Conservation (phyloP, 1,284 basidiomycete genomes). For the Puccinia novopanici region DNA sequence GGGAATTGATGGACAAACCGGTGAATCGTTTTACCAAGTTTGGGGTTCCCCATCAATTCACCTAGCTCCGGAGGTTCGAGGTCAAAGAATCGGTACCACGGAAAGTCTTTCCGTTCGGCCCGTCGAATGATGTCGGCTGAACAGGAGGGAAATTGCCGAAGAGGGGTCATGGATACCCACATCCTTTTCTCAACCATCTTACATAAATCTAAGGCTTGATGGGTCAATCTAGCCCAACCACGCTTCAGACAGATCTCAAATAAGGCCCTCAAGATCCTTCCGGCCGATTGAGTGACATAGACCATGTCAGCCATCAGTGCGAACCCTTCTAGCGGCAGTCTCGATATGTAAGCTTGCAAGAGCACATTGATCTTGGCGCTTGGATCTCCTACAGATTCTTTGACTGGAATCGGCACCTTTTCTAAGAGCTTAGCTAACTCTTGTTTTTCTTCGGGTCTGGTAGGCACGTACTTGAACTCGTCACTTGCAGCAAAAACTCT, state of each 20-base stretch:
- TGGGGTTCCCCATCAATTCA: constrained; percentile 86
- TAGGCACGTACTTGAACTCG: constrained; percentile 93
- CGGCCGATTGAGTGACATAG: constrained; percentile 62
- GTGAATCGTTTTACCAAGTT: constrained; percentile 77
- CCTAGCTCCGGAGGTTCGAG: constrained; percentile 79
- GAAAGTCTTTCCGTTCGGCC: constrained; percentile 97
- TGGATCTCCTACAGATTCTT: constrained; percentile 93
- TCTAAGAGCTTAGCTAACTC: constrained; percentile 91
- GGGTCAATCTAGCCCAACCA: constrained; percentile 93
- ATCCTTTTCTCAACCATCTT: constrained; percentile 78
- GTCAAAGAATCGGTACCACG: constrained; percentile 95
- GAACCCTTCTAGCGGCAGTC: constrained; percentile 92
- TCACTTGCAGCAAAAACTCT: constrained; percentile 92
- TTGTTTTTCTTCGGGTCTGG: constrained; percentile 64
- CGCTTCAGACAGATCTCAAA: constrained; percentile 98
- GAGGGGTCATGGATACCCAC: constrained; percentile 97
- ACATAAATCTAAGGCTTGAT: constrained; percentile 87
- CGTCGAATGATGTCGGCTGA: constrained; percentile 82
- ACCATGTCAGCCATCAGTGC: constrained; percentile 99
- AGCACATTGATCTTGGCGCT: constrained; percentile 97
- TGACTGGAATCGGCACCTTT: constrained; percentile 94
- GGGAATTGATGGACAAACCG: constrained; percentile 96
- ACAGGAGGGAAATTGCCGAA: constrained; percentile 85
- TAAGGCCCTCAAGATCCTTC: constrained; percentile 85
- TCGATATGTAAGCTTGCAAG: constrained; percentile 90